These are phyloP conservation scores for Turritis glabra DNA, from an alignment of 345 rosid species.

Conservation along the genomic window DNA sequence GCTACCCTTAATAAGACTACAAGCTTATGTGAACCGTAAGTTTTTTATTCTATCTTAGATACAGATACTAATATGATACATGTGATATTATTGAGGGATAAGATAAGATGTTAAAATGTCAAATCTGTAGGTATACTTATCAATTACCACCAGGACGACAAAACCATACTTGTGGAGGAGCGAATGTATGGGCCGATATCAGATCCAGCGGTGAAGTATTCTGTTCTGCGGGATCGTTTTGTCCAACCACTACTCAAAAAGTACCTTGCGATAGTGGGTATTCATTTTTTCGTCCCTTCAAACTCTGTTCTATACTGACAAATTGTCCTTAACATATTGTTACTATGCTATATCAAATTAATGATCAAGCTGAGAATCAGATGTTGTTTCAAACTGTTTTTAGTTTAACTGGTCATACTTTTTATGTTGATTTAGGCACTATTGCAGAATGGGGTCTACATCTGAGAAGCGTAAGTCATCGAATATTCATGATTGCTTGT, in stretches of 20 bases:
- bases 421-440: constrained; percentile 58
- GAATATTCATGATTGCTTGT: not conserved
- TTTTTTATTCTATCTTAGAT: not conserved
- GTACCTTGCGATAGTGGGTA: constrained; percentile 61
- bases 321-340: not conserved
- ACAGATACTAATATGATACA: not conserved
- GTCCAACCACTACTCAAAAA: constrained; percentile 51
- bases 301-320: not conserved
- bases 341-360: not conserved
- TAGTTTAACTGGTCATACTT: not conserved
- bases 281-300: constrained; percentile 31
- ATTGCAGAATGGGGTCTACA: constrained; percentile 82
- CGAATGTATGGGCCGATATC: constrained; percentile 90
- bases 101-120: constrained; percentile 15
- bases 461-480: constrained; percentile 61
- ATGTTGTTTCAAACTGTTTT: not conserved
- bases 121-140: constrained; percentile 67
- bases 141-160: constrained; percentile 72
- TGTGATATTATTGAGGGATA: not conserved
- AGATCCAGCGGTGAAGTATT: constrained; percentile 65
- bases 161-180: constrained; percentile 93
- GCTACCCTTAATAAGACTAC: constrained; percentile 32
- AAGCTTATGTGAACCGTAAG: constrained; percentile 43
- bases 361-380: not conserved
- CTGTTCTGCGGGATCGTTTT: constrained; percentile 66